Conservation (phyloP, 768 basidiomycete genomes). For the Amanita phalloides region DNA sequence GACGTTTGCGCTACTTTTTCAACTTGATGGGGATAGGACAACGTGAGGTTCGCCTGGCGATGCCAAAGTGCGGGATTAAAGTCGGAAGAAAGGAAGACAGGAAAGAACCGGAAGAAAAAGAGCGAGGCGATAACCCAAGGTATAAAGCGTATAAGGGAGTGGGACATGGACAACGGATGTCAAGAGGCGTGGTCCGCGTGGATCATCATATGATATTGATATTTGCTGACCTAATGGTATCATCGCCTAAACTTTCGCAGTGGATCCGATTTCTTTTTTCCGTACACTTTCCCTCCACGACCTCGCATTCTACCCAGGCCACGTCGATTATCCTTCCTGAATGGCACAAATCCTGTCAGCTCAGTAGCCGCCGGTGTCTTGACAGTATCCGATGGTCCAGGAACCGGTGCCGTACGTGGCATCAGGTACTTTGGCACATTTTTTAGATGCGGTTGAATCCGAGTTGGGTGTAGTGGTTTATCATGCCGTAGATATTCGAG, state of each 20-base stretch:
- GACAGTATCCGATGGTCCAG: conserved; percentile 23
- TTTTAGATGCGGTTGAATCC: conserved; percentile 91
- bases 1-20: conserved; percentile 2
- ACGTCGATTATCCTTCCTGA: conserved; percentile 39
- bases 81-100: background rate
- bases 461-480: conserved; percentile 82
- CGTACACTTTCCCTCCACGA: conserved; percentile 44
- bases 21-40: no score
- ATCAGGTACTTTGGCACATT: conserved; percentile 90
- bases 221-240: background rate
- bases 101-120: background rate
- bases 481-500: conserved; percentile 90
- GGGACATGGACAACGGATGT: background rate
- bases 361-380: conserved; percentile 16
- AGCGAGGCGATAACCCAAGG: background rate
- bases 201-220: background rate
- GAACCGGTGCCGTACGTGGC: conserved; percentile 64
- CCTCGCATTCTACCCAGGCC: conserved; percentile 45
- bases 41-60: background rate
- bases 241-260: conserved; percentile 61
- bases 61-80: background rate
- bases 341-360: conserved; percentile 56
- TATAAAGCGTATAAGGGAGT: background rate
- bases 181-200: background rate
- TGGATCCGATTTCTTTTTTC: conserved; percentile 72